These are phyloP conservation scores for Kwoniella newhampshirensis DNA, from an alignment of 768 basidiomycete species.

Conservation along the genomic window DNA sequence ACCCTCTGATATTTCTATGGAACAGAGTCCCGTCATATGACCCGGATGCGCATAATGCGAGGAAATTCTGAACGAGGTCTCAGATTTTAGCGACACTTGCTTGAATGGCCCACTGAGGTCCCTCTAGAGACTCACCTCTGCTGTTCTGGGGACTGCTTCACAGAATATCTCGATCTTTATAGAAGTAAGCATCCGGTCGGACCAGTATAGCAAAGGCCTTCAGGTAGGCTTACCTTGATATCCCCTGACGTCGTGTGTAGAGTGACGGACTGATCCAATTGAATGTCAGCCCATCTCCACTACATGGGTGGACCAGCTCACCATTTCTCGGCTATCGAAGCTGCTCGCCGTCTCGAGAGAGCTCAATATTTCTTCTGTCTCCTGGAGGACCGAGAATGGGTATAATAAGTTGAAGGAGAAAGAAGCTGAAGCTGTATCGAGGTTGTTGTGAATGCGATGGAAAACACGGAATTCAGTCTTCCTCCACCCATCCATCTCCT, in stretches of 20 bases:
- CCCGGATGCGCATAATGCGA: constrained; percentile 86
- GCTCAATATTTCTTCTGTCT: too few relatives aligned
- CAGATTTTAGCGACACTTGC: neutral
- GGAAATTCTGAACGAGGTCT: constrained; percentile 71
- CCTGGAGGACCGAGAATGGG: too few relatives aligned
- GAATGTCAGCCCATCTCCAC: too few relatives aligned
- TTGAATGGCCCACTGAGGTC: neutral
- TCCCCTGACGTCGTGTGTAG: constrained; percentile 92
- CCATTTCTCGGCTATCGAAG: too few relatives aligned
- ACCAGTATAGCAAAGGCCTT: too few relatives aligned
- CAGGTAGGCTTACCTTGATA: constrained; percentile 72
- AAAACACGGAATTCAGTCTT: too few relatives aligned
- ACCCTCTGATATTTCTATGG: constrained; percentile 88
- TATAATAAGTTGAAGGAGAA: too few relatives aligned
- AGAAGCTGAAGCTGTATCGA: too few relatives aligned
- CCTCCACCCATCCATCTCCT: too few relatives aligned
- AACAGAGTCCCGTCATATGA: constrained; percentile 82
- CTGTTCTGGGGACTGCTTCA: constrained; percentile 90
- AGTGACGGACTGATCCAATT: constrained; percentile 72
- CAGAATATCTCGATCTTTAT: constrained; percentile 93
- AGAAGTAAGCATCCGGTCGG: constrained; percentile 3
- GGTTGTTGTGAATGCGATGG: too few relatives aligned
- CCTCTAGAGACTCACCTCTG: constrained; percentile 64
- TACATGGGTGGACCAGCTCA: too few relatives aligned
- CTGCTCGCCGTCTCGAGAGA: too few relatives aligned